Base-by-base conservation (phyloP, 164 flowering plant species). In the Nelumbo lutea region DNA sequence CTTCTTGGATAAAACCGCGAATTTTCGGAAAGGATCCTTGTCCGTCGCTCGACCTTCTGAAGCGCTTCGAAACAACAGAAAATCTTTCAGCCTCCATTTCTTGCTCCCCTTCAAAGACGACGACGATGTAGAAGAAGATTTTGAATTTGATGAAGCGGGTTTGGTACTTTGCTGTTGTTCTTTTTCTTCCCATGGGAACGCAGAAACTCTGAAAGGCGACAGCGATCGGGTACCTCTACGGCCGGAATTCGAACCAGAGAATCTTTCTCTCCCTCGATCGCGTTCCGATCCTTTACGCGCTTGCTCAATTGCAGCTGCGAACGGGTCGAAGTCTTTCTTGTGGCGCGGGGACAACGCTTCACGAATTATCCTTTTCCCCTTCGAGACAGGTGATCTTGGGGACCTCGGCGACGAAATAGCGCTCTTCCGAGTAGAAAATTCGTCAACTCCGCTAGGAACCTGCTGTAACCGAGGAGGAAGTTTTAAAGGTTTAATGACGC, bases 21-120 rank as follows among this genome's bases (percentile, higher is more conserved):
- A 86, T 72, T 85, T 94, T 73, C 83, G 87, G 41, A 90, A 64
- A 0, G 88, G 86, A 61, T 95, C 90, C 70, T 83, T 91, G 14
- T 81, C 90, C 0, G 83, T 60, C 2, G 93, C 88, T 14, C 92
- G 70, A 6, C 99, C 99, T 69, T 93, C 99, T 2, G 99, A 96
- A 52, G 96, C 96, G 70, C 97, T 93, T 42, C 98, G 77, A 67
- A 96, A 93, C 78, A 96, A 73, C 14, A 95, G 69, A 9, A 91
- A 79, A 61, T 93, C 98, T 74, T 68, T 90, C 45, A 93, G 55
- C 9, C 82, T 88, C 99, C 99, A 95, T 72, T 83, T 88, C 65
- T 69, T 84, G 42, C 65, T 71, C 3, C 78, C 66, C 51, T 14
- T 67, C 9, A 78, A 68, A 13, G 83, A 70, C 11, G 80, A 66